phyloP scores from a whole-genome alignment of 2,329 filamentous ascomycete genomes.

The Microsporum ferrugineum region DNA sequence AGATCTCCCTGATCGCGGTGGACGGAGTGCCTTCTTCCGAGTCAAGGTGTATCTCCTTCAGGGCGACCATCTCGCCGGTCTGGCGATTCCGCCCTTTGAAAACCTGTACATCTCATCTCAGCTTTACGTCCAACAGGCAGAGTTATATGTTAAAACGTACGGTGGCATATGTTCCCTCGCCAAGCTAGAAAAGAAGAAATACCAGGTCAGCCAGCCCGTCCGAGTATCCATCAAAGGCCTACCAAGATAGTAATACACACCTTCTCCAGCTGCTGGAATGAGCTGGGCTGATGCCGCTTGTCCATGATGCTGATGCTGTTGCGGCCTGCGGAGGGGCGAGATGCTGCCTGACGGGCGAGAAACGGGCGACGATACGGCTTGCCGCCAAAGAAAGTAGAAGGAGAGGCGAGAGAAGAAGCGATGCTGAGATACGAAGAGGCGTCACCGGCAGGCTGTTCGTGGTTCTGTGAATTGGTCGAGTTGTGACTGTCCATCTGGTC shows the following conservation, averaged over 20 bases:
- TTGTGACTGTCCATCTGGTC: background rate
- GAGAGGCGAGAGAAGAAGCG: constrained; percentile 27
- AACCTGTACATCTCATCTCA: constrained; percentile 46
- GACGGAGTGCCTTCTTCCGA: constrained; percentile 96
- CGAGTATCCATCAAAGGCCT: background rate
- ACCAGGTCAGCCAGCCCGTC: background rate
- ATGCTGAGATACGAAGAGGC: constrained; percentile 20
- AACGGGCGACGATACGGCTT: constrained; percentile 12
- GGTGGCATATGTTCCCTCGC: constrained; percentile 96
- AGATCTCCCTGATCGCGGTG: constrained; percentile 96
- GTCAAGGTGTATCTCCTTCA: constrained; percentile 98
- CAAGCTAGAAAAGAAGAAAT: constrained; percentile 44
- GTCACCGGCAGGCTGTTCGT: constrained; percentile 5
- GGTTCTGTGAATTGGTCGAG: background rate
- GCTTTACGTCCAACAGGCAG: background rate
- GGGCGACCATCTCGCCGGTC: constrained; percentile 87
- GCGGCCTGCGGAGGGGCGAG: constrained; percentile 4
- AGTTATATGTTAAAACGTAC: constrained; percentile 41
- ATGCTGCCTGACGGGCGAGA: constrained; percentile 11
- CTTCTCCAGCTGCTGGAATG: constrained; percentile 98
- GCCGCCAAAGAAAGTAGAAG: constrained; percentile 28
- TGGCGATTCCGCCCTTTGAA: constrained; percentile 98
- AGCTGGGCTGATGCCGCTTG: constrained; percentile 82
- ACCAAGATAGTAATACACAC: constrained; percentile 17
- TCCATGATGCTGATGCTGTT: constrained; percentile 61